phyloP scores from a whole-genome alignment of 2,329 filamentous ascomycete genomes.

The Cyphellophora europaea region DNA sequence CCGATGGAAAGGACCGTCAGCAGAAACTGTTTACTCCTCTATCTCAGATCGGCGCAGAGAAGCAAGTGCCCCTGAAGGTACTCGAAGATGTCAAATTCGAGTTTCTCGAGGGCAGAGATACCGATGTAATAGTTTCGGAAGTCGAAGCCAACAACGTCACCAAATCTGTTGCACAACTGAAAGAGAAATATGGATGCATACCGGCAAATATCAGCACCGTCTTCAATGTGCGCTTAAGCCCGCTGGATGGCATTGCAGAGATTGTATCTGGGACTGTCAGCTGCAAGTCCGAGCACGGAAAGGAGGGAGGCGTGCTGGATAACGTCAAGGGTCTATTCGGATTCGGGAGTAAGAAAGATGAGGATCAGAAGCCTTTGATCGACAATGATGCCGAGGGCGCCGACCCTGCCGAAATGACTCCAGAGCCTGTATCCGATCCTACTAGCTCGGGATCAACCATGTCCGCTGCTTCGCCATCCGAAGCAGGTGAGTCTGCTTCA shows the following conservation, averaged over 20 bases:
- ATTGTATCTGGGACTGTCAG: conserved; percentile 68
- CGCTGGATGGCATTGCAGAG: conserved; percentile 69
- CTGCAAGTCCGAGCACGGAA: conserved; percentile 68
- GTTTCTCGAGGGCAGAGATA: conserved; percentile 63
- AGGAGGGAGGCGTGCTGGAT: conserved; percentile 76
- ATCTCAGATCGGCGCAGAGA: conserved; percentile 66
- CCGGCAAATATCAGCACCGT: conserved; percentile 71
- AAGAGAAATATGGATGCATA: conserved; percentile 68
- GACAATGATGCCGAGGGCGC: conserved; percentile 46
- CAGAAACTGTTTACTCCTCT: conserved; percentile 76
- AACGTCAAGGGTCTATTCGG: conserved; percentile 95
- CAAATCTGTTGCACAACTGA: conserved; percentile 66
- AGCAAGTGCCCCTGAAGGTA: conserved; percentile 77
- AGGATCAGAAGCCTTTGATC: conserved; percentile 60
- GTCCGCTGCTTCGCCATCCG: conserved; percentile 24
- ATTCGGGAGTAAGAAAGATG: conserved; percentile 79
- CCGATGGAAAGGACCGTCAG: conserved; percentile 60
- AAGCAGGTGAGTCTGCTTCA: conserved; percentile 29
- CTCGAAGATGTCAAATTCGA: conserved; percentile 70
- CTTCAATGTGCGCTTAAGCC: conserved; percentile 63
- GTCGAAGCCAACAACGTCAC: conserved; percentile 81
- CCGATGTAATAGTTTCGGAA: conserved; percentile 47
- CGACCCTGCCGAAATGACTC: conserved; percentile 19
- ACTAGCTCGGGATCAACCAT: conserved; percentile 22
- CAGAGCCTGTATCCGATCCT: conserved; percentile 15